Conservation (phyloP, 257 asterid genomes). For the Rubia yunnanensis region DNA sequence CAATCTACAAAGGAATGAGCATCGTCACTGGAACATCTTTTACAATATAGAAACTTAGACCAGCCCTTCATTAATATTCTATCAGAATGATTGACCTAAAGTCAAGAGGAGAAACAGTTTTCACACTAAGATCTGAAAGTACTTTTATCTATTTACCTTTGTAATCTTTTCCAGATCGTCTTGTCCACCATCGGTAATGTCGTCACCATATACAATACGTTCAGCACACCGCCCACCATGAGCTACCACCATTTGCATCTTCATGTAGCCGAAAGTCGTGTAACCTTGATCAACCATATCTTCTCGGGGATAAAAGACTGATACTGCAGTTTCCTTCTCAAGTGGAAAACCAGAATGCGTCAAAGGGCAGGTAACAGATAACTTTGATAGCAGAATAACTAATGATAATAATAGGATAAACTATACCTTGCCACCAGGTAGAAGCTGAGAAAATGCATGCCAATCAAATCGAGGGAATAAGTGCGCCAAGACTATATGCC, state of each 20-base stretch:
- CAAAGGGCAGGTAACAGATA: constrained; percentile 7
- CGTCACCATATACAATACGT: constrained; percentile 82
- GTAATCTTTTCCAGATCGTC: constrained; percentile 95
- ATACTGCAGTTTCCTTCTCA: constrained; percentile 92
- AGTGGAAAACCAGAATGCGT: constrained; percentile 16
- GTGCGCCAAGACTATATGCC: constrained; percentile 94
- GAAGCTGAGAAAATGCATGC: constrained; percentile 99
- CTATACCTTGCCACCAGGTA: constrained; percentile 93
- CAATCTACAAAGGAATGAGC: constrained; percentile 43
- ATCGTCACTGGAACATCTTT: not conserved
- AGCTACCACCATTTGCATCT: constrained; percentile 99
- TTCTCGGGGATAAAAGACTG: constrained; percentile 96
- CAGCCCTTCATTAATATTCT: not conserved
- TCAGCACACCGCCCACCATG: constrained; percentile 99
- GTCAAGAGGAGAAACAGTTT: not conserved
- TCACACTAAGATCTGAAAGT: not conserved
- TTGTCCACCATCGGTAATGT: constrained; percentile 87
- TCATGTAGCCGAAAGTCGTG: constrained; percentile 88
- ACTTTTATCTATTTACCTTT: constrained; percentile 39
- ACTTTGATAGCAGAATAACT: constrained; percentile 3
- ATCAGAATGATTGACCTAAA: not conserved
- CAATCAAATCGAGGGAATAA: constrained; percentile 90
- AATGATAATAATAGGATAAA: not conserved
- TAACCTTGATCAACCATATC: constrained; percentile 85
- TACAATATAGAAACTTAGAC: not conserved